A percentile compares a stretch with the other conserved stretches of the same genome.
Conservation (phyloP, 1,284 basidiomycete species). For the Puccinia horiana region DNA sequence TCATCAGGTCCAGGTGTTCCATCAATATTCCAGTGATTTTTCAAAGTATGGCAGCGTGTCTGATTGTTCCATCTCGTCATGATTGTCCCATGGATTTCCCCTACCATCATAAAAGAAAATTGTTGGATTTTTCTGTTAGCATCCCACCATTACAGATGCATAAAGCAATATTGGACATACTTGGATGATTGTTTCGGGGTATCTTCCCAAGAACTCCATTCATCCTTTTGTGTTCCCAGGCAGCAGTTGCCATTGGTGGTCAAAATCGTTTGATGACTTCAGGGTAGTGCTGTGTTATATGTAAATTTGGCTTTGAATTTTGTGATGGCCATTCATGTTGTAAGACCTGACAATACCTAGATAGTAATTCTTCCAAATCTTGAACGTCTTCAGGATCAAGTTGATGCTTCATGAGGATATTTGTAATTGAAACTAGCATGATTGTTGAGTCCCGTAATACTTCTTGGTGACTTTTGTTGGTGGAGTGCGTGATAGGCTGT, state of each 20-base stretch:
- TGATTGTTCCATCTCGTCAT: neutral
- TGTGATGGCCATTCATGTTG: neutral
- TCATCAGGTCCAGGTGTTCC: no score
- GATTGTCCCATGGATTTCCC: neutral
- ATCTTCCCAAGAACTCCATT: slow-evolving; percentile 12
- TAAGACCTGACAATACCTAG: neutral
- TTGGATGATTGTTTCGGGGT: neutral
- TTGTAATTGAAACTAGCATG: no score
- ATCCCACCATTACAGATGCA: no score
- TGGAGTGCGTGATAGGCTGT: no score
- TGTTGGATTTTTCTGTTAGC: no score
- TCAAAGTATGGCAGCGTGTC: neutral
- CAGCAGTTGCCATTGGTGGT: neutral
- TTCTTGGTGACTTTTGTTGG: no score
- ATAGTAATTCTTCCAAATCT: neutral
- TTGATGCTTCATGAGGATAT: no score
- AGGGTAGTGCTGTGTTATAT: slow-evolving; percentile 12
- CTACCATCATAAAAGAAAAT: no score
- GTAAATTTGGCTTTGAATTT: neutral
- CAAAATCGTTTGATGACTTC: slow-evolving; percentile 8
- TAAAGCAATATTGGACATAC: slow-evolving; percentile 3
- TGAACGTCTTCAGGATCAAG: neutral
- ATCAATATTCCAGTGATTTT: neutral
- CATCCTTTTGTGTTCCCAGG: neutral
- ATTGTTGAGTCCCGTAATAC: no score